These are phyloP conservation scores for Neofusicoccum parvum DNA, from an alignment of 2,329 filamentous ascomycete species.

Conservation along the genomic window DNA sequence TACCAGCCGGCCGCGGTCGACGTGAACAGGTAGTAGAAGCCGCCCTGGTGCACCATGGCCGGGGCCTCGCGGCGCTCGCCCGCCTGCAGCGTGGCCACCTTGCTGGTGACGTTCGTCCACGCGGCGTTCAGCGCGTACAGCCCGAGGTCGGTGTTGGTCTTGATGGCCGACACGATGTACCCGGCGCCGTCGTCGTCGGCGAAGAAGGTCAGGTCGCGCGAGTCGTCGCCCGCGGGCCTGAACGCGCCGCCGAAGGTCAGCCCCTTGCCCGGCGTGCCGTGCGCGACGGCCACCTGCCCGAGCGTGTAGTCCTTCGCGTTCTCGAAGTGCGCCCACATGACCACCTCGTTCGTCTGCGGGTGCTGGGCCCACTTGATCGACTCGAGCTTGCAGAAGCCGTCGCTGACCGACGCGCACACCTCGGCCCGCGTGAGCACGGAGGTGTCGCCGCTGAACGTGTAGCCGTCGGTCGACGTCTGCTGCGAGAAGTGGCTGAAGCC, in stretches of 20 bases:
- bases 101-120: conserved; percentile 24
- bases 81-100: conserved; percentile 24
- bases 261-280: conserved; percentile 22
- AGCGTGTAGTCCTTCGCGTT: conserved; percentile 25
- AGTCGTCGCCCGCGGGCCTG: conserved; percentile 25
- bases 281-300: conserved; percentile 27
- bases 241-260: conserved; percentile 26
- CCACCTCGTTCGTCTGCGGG: conserved; percentile 22
- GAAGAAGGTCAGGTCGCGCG: conserved; percentile 28
- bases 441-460: conserved; percentile 26
- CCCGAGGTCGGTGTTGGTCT: conserved; percentile 27
- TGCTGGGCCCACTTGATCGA: conserved; percentile 22
- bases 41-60: conserved; percentile 24
- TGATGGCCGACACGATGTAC: conserved; percentile 25
- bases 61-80: conserved; percentile 25
- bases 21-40: conserved; percentile 27
- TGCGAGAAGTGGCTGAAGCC: conserved; percentile 25
- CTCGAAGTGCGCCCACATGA: conserved; percentile 29
- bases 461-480: conserved; percentile 27
- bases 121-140: conserved; percentile 26
- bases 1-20: conserved; percentile 27
- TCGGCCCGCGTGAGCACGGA: conserved; percentile 13
- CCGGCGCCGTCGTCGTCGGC: conserved; percentile 22
- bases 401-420: background rate
- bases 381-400: conserved; percentile 26